Percentiles rank a stretch among this genome's conserved stretches.
phyloP scores from a whole-genome alignment of 164 flowering plant genomes.

The Chloranthus sessilifolius region DNA sequence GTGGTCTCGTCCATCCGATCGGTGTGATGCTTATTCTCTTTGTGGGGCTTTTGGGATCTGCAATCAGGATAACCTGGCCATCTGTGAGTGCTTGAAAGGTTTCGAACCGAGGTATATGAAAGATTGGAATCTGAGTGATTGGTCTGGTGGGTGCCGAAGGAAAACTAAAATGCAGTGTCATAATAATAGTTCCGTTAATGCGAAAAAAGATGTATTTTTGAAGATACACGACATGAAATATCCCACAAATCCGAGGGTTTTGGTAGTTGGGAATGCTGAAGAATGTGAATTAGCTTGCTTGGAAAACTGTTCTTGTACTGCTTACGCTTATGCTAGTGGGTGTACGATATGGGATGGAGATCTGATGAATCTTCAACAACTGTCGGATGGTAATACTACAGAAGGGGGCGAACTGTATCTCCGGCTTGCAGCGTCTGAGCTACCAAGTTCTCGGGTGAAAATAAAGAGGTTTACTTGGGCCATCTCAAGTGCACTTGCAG shows the following conservation, averaged over 20 bases:
- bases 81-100: slow-evolving; percentile 19
- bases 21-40: slow-evolving; percentile 12
- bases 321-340: slow-evolving; percentile 6
- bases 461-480: too few species aligned
- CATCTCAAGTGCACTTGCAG: too few species aligned
- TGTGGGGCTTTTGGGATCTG: slow-evolving; percentile 26
- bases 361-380: slow-evolving; percentile 10
- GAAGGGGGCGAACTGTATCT: not conserved
- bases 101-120: slow-evolving; percentile 6
- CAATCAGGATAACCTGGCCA: not conserved
- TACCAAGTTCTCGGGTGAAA: too few species aligned
- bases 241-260: slow-evolving; percentile 2
- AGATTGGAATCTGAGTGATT: slow-evolving; percentile 12
- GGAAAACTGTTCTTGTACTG: slow-evolving; percentile 15
- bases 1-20: slow-evolving; percentile 18
- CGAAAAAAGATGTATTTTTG: slow-evolving; percentile 8
- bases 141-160: slow-evolving; percentile 23
- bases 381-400: not conserved
- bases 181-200: too few species aligned
- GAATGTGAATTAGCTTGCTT: slow-evolving; percentile 16
- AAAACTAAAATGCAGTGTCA: slow-evolving; percentile 11
- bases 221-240: not conserved
- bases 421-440: slow-evolving; percentile 1
- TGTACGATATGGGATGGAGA: slow-evolving; percentile 16
- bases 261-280: not conserved